Percentiles rank a stretch among this genome's conserved stretches.
Conservation (phyloP, 345 rosid species). For the Citrus glauca region DNA sequence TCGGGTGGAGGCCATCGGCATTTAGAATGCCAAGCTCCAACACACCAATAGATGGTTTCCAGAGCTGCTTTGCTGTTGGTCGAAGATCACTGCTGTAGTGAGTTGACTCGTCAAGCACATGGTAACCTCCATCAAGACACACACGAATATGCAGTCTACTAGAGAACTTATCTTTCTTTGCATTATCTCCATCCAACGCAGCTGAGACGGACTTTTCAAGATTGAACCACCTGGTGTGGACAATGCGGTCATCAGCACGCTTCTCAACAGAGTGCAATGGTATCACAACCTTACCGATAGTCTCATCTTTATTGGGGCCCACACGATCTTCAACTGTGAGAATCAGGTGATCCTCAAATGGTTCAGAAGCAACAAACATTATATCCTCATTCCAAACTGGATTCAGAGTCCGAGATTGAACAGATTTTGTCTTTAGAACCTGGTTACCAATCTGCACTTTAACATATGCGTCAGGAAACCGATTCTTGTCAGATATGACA, state of each 20-base stretch:
- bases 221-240: slow-evolving; percentile 53
- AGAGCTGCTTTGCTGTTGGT: slow-evolving; percentile 80
- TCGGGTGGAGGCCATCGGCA: slow-evolving; percentile 62
- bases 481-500: slow-evolving; percentile 49
- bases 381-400: slow-evolving; percentile 91
- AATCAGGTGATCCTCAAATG: slow-evolving; percentile 67
- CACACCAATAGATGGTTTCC: slow-evolving; percentile 74
- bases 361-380: slow-evolving; percentile 86
- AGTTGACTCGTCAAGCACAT: slow-evolving; percentile 92
- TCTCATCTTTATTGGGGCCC: slow-evolving; percentile 66
- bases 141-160: slow-evolving; percentile 59
- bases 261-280: slow-evolving; percentile 42
- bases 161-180: slow-evolving; percentile 59
- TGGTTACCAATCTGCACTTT: slow-evolving; percentile 69
- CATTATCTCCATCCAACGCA: slow-evolving; percentile 39
- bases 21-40: slow-evolving; percentile 79
- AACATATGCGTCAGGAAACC: slow-evolving; percentile 63
- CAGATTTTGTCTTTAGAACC: slow-evolving; percentile 55
- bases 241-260: slow-evolving; percentile 52
- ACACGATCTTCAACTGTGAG: slow-evolving; percentile 71
- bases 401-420: slow-evolving; percentile 47
- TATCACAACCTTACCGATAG: slow-evolving; percentile 48
- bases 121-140: slow-evolving; percentile 94
- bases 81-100: slow-evolving; percentile 91
- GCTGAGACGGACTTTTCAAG: slow-evolving; percentile 49